Conservation (phyloP, 2,329 filamentous ascomycete species). For the Scedosporium boydii region DNA sequence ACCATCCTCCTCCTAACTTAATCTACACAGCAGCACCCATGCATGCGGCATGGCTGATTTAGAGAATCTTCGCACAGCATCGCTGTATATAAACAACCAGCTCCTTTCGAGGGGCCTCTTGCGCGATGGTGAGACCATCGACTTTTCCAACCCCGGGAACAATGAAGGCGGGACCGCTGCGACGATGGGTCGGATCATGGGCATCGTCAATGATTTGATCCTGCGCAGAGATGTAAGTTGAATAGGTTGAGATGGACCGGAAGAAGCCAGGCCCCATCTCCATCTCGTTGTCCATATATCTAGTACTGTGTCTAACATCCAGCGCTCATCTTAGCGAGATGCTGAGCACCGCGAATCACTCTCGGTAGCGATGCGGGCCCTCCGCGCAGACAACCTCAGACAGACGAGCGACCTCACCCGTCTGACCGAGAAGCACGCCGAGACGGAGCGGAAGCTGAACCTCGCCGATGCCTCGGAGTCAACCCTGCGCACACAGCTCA, state of each 20-base stretch:
- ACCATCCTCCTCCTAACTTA: too few species aligned
- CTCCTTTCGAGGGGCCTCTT: constrained; percentile 56
- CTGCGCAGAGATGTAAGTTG: constrained; percentile 71
- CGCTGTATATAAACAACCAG: constrained; percentile 65
- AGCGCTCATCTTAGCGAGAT: constrained; percentile 53
- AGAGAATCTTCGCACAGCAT: constrained; percentile 56
- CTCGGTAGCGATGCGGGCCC: constrained; percentile 63
- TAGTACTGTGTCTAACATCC: not conserved
- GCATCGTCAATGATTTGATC: constrained; percentile 88
- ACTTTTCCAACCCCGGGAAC: constrained; percentile 67
- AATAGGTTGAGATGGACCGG: not conserved
- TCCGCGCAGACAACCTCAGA: constrained; percentile 67
- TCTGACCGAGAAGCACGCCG: constrained; percentile 41
- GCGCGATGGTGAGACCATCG: constrained; percentile 62
- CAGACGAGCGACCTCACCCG: constrained; percentile 60
- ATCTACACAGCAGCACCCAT: not conserved
- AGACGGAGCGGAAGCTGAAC: constrained; percentile 45
- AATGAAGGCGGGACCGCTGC: constrained; percentile 48
- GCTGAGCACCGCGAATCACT: constrained; percentile 80
- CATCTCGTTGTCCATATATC: not conserved
- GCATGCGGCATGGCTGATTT: constrained; percentile 39
- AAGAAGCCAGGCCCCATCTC: not conserved
- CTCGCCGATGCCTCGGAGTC: constrained; percentile 62
- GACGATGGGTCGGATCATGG: constrained; percentile 80
- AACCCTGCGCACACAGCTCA: constrained; percentile 58